Base-by-base conservation (phyloP, 768 basidiomycete species). In the Amanita inopinata region DNA sequence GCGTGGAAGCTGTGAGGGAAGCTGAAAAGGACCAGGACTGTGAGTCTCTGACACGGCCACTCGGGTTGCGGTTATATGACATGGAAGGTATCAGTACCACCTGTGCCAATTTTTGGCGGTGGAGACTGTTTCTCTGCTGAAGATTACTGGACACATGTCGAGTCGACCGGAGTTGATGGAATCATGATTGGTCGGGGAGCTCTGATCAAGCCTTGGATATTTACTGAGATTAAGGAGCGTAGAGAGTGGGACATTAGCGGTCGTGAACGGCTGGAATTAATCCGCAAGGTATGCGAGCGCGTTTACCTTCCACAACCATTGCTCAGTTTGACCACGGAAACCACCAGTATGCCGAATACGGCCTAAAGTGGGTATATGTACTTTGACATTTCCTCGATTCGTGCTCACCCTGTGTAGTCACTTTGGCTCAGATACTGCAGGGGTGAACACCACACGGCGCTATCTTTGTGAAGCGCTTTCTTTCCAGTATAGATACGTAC, bases 141-240 rank as follows among this genome's bases (percentile, higher is more conserved):
- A 45, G 82, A 76, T 45, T 93, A 93, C 59, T 86, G 84, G 76
- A 61, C 74, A 11, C 76, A 76, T 33, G 72, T 92, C 22, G 79
- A 89, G 33, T 58, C 65, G n/a, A 79, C 74, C 19, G 89, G 89
- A 3, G 91, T 96, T 0, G 93, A 97, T 56, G 92, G 93, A 4
- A 70, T 97, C 33, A 98, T 99, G 96, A 73, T 97, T 25, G 96
- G 81, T 1, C 71, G 96, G 15, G 96, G 96, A 0, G 94, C 92
- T 0, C 65, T 98, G 37, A 96, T 98, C 61, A 99, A 99, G 61
- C 87, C 89, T 0, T 90, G 87, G 86, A 81, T 93, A 40, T 94
- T 93, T 61, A 94, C 91, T 0, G 96, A 99, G 61, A 77, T 98
- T 56, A 84, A 91, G 57, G 96, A 98, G 56, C 71, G 66, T 15